Conservation (phyloP, 176 grass and related monocot species). For the Puya raimondii region DNA sequence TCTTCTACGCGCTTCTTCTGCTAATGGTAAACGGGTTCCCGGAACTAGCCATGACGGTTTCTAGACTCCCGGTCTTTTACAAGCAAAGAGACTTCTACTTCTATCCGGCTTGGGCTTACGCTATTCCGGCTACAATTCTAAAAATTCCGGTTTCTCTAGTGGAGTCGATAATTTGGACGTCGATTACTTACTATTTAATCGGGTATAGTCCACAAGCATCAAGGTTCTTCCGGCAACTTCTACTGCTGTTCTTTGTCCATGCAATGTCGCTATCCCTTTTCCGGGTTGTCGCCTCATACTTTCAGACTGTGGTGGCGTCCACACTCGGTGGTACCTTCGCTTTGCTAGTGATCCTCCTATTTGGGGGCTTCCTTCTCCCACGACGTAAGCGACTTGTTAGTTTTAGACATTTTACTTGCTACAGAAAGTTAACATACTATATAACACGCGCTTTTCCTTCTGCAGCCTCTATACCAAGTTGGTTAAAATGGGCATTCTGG, state of each 20-base stretch:
- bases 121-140: conserved; percentile 53
- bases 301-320: conserved; percentile 37
- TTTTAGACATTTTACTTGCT: background rate
- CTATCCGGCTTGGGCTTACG: conserved; percentile 85
- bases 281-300: conserved; percentile 46
- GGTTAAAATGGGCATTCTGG: conserved; percentile 95
- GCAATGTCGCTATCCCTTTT: conserved; percentile 45
- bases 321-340: conserved; percentile 20
- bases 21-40: conserved; percentile 70
- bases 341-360: conserved; percentile 31
- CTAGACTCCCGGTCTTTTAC: conserved; percentile 64
- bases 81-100: conserved; percentile 72
- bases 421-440: background rate
- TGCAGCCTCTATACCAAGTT: conserved; percentile 57
- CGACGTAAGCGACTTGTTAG: conserved; percentile 28
- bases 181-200: conserved; percentile 75
- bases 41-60: conserved; percentile 55
- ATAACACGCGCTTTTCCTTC: background rate
- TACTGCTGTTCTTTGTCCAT: conserved; percentile 51
- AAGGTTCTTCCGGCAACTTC: conserved; percentile 56
- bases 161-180: conserved; percentile 61
- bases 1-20: conserved; percentile 57
- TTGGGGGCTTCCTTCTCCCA: conserved; percentile 75
- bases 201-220: conserved; percentile 56
- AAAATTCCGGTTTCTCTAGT: conserved; percentile 68